Base-by-base conservation (phyloP, 768 basidiomycete species). In the Pholiota conissans region DNA sequence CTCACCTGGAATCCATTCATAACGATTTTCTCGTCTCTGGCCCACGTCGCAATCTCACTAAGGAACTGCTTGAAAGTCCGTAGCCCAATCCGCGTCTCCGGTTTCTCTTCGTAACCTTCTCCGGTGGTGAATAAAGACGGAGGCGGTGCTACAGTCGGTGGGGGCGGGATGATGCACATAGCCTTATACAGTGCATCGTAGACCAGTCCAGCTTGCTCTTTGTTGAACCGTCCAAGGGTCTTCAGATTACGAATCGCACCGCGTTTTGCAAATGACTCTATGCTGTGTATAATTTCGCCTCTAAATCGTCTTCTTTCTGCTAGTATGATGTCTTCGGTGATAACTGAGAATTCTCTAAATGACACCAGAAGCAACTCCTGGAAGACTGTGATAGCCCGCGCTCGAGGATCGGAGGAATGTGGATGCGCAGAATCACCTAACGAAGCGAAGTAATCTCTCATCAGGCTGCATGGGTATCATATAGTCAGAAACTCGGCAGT, bases 341-440 rank as follows among this genome's bases (percentile, higher is more conserved):
- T 97, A 60, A 94, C 83, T 3, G 93, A 90, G 70, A 99, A 98
- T 69, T 99, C 97, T 56, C 97, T 85, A 84, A 99, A 99, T 2
- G 97, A 96, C 55, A 99, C 89, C 6, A 98, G 86, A 39, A 98
- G 86, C 0, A 94, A 85, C 74, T 99, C 95, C 71, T 98, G 97
- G 82, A 99, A 99, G 55, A 91, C 89, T 8, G 95, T 98, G 65
- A 98, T 96, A 20, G 94, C 93, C 11, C 95, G 89, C 3, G 91
- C 84, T 13, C 95, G 87, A 7, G 95, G 89, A 64, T 98, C 96
- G 6, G 80, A 70, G 13, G 96, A 92, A 59, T 89, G 75, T 0
- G 97, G 96, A 68, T 98, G 93, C 0, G 96, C 97, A 2, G 96
- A 94, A 14, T 94, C 90, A 34, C 93, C 96, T 13, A 99, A 84